Evolutionary conservation across 2,329 filamentous ascomycete genomes (phyloP), one percentile per base, ranked within the genome.

Genomic region (Boeremia exigua): DNA sequence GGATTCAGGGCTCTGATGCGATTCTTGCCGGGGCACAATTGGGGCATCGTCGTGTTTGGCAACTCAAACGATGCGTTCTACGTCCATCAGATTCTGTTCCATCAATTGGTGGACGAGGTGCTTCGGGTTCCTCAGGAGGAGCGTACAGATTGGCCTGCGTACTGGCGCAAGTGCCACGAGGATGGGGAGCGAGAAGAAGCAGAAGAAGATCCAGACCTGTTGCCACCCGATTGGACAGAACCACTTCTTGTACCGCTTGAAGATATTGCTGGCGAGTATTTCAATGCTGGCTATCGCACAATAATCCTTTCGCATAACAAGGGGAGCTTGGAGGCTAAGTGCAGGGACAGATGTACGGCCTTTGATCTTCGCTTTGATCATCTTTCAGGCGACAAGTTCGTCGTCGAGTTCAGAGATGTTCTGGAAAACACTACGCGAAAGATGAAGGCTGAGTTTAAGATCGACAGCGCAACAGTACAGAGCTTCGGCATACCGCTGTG

Each of bases 261-360:
- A 23, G 15, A 25, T 6, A 30, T 63, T 29, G 42, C 32, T 11
- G 58, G 61, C 9, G 38, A 12, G 4, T 63, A 61, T 28, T 37
- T 25, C 6, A 39, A 63, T 36, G 34, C 42, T 9, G 56, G 61
- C 5, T 63, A 63, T 19, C 51, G 54, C 12, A 28, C 42, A 1
- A n/a, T 63, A 15, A 32, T 49, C 14, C 44, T 63, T 15, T 27
- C 45, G 15, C 15, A 36, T 32, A 48, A 43, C 4, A 39, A 55
- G 3, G 58, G 48, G 5, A 46, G 28, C 3, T 25, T 61, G 30
- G 34, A 47, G 15, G 58, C 60, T 3, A 48, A 61, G 17, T 57
- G 60, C 47, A 17, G 34, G 19, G 60, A 63, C 19, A 54, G 58
- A 17, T 52, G 60, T 27, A 53, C 53, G 30, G 55, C 60, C 10